Evolutionary conservation across 1,284 basidiomycete genomes (phyloP), one percentile per base, ranked within the genome.

Genomic region (Sanghuangporus sanghuang): DNA sequence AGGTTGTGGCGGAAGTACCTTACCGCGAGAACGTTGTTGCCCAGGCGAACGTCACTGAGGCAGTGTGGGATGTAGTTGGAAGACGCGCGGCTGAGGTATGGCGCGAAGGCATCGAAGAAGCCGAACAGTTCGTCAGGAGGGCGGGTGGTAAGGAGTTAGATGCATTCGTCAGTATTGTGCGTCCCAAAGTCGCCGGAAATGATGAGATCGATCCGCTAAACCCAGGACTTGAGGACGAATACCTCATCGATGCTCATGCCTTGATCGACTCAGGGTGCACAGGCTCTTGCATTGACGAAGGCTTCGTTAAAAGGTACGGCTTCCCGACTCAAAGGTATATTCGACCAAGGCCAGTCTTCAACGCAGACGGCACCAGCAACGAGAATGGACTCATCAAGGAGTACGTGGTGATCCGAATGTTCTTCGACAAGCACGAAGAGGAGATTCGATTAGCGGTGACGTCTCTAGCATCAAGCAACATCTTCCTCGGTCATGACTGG

Each of bases 401-500:
- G 5, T 32, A 38, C 35, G 21, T 53, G 3, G 39, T 16, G 2
- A 2, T 61, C 1, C 12, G 1, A 9, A 3, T 61, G 3, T 9
- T 9, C n/a, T 32, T 50, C 4, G 12, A 18, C 6, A 6, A 50
- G 2, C 44, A 61, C n/a, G 21, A 39, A 1, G 44, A 50, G 12
- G 11, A 18, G 16, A 38, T 52, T 11, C 6, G 18, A 5, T 35
- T 61, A 5, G 11, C 48, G 21, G 49, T 61, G 8, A 57, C 48
- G 2, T 12, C n/a, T 3, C 2, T 61, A 1, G n/a, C 38, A 7
- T n/a, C 39, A 4, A 5, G 14, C 4, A 53, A 49, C 21, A n/a
- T 61, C 8, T 35, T 61, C 35, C 59, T 61, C 8, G 59, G 59
- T 3, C 39, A 61, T 12, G 7, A 11, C 21, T 61, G 59, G 49